Percentiles rank a stretch among this genome's conserved stretches.
Evolutionary conservation across 257 asterid genomes (phyloP).

Genomic region (Sherardia arvensis): DNA sequence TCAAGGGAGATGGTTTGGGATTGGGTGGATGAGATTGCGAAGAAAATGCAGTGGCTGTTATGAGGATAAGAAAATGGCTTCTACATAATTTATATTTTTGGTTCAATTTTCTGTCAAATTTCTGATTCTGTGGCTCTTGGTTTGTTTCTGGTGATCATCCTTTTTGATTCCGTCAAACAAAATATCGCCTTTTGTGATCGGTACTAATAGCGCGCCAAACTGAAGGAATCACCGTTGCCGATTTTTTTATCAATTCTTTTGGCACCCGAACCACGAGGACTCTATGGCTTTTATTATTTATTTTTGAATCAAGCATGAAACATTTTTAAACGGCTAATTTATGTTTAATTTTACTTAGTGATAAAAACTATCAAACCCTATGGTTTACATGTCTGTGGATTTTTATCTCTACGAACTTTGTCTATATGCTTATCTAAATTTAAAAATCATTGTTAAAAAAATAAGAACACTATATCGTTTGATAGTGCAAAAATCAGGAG

Average conservation of each 20-base stretch:
- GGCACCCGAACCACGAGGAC: neutral
- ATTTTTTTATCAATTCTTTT: neutral
- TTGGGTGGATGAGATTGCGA: slow-evolving; percentile 23
- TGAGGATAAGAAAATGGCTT: slow-evolving; percentile 22
- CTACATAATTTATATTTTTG: neutral
- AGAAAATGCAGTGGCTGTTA: slow-evolving; percentile 21
- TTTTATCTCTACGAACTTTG: no score
- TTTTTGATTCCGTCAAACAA: neutral
- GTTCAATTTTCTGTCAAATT: neutral
- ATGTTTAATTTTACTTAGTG: no score
- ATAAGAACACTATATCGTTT: no score
- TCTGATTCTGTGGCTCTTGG: slow-evolving; percentile 11
- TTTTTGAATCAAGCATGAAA: no score
- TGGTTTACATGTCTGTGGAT: no score
- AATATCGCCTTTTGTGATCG: neutral
- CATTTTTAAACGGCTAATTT: no score
- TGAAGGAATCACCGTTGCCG: neutral
- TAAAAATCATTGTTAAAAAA: no score
- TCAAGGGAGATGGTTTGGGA: slow-evolving; percentile 11
- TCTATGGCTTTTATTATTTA: neutral
- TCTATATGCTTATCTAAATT: no score
- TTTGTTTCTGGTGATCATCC: neutral
- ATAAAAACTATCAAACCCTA: no score
- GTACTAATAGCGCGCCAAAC: slow-evolving; percentile 2
- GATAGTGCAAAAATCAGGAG: no score